Evolutionary conservation across 768 basidiomycete genomes (phyloP).

Genomic region (Russula sp.): DNA sequence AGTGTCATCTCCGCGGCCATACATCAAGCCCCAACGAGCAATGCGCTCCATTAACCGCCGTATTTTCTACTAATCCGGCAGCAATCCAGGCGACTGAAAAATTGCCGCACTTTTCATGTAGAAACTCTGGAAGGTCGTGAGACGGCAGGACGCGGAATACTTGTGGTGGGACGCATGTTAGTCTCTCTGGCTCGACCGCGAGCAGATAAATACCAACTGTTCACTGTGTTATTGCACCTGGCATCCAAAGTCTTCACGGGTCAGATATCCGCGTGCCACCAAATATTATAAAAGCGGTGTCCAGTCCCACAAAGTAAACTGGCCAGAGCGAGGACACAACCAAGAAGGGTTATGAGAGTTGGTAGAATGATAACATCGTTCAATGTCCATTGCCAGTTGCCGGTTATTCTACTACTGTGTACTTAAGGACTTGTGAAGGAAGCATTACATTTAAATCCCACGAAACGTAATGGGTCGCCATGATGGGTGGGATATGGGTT

Average conservation of each 20-base stretch:
- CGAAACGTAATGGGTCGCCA: background rate
- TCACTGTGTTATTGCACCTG: slow-evolving; percentile 10
- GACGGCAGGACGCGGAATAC: background rate
- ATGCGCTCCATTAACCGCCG: too few species aligned
- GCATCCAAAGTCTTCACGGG: background rate
- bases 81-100: too few species aligned
- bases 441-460: background rate
- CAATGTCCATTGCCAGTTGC: background rate
- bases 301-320: background rate
- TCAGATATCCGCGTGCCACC: slow-evolving; percentile 1
- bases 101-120: too few species aligned
- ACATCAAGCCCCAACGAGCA: too few species aligned
- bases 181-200: slow-evolving; percentile 2
- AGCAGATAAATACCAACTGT: slow-evolving; percentile 3
- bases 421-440: too few species aligned
- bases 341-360: background rate
- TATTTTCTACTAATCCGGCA: too few species aligned
- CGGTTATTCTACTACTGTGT: background rate
- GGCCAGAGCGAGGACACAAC: background rate
- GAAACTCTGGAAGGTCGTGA: background rate
- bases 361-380: background rate
- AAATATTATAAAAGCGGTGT: background rate
- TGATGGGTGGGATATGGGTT: too few species aligned
- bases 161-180: background rate
- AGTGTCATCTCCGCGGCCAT: too few species aligned